These are phyloP conservation scores for Calendula officinalis DNA, from an alignment of 129 eudicot species.

Conservation along the genomic window DNA sequence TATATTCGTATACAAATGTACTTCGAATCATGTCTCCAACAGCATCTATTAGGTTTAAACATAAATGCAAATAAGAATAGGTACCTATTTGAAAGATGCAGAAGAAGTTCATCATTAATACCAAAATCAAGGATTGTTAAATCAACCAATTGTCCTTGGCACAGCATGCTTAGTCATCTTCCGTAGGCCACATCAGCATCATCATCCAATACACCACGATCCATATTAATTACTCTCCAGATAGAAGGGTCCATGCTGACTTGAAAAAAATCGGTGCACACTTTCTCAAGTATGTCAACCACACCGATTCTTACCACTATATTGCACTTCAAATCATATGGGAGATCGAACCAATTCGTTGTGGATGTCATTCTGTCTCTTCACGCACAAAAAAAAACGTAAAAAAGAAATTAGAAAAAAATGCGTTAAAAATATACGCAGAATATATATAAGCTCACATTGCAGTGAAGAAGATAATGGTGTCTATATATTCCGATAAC, in stretches of 20 bases:
- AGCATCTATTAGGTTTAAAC: background rate
- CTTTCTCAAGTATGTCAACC: background rate
- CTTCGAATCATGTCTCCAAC: too few relatives aligned
- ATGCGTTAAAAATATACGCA: too few relatives aligned
- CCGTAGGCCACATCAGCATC: background rate
- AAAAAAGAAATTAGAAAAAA: background rate
- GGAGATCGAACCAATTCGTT: constrained; percentile 2
- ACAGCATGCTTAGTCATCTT: background rate
- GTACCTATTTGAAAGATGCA: background rate
- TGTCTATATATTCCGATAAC: too few relatives aligned
- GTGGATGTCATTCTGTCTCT: background rate
- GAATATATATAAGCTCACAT: too few relatives aligned
- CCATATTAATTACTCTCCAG: constrained; percentile 8
- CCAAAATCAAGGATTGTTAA: background rate
- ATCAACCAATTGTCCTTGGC: background rate
- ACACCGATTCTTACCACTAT: background rate
- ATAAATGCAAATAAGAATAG: background rate
- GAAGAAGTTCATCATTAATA: background rate
- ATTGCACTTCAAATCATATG: background rate
- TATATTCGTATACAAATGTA: too few relatives aligned
- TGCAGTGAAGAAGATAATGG: too few relatives aligned
- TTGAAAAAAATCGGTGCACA: background rate
- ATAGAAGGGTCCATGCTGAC: constrained; percentile 1
- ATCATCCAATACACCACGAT: background rate
- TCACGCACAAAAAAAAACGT: background rate